These are phyloP conservation scores for Botrytis cinerea DNA, from an alignment of 2,329 filamentous ascomycete genomes.

Conservation along the genomic window DNA sequence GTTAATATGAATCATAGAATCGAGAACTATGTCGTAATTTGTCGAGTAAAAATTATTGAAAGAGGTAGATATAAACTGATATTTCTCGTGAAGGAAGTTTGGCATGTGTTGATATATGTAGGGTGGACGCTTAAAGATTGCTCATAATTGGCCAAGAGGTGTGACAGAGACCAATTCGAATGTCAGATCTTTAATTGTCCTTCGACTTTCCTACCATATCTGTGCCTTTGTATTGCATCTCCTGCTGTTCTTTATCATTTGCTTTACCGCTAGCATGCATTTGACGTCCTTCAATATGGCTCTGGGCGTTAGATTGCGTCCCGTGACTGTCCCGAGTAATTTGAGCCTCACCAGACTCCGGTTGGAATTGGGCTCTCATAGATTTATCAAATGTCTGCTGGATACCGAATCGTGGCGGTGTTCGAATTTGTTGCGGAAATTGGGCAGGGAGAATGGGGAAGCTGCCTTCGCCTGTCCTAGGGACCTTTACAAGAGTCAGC, in stretches of 20 bases:
- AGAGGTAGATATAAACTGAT: background rate
- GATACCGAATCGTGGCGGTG: background rate
- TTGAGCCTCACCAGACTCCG: slow-evolving; percentile 6
- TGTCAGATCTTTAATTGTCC: background rate
- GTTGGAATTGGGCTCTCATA: slow-evolving; percentile 4
- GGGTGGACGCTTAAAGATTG: background rate
- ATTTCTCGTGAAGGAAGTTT: background rate
- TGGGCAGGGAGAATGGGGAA: slow-evolving; percentile 24
- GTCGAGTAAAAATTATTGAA: background rate
- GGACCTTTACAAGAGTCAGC: slow-evolving; percentile 19
- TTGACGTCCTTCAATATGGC: slow-evolving; percentile 5
- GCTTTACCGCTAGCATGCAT: slow-evolving; percentile 6
- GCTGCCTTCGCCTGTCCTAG: slow-evolving; percentile 31
- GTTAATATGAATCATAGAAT: slow-evolving; percentile 5
- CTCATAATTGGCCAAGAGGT: background rate
- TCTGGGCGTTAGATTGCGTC: background rate
- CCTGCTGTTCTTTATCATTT: slow-evolving; percentile 11
- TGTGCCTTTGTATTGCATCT: slow-evolving; percentile 20
- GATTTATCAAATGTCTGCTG: background rate
- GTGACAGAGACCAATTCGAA: background rate
- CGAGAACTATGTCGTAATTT: background rate
- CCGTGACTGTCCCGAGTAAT: background rate
- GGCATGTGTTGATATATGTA: background rate
- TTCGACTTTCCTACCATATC: background rate
- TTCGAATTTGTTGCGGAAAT: background rate